These are phyloP conservation scores for Coniochaeta sp. DNA, from an alignment of 2,329 filamentous ascomycete genomes.

Conservation along the genomic window DNA sequence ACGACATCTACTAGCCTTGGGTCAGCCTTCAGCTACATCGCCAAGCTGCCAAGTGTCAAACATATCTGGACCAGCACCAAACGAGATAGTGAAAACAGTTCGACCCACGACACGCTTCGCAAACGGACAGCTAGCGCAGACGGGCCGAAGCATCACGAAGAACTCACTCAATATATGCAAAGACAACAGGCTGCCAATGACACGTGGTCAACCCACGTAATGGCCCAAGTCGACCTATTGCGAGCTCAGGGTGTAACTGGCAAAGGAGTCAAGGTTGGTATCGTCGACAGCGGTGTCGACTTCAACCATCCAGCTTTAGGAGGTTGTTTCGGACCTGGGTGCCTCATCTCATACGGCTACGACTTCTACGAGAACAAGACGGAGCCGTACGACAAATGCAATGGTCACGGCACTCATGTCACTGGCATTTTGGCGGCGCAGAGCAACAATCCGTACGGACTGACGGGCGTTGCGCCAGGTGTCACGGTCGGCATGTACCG, in stretches of 20 bases:
- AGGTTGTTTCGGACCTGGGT: slow-evolving; percentile 42
- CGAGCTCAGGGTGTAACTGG: slow-evolving; percentile 35
- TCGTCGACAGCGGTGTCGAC: slow-evolving; percentile 35
- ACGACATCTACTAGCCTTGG: neutral
- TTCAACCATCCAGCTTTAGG: slow-evolving; percentile 44
- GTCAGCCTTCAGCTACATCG: neutral
- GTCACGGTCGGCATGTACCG: slow-evolving; percentile 32
- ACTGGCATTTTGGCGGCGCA: slow-evolving; percentile 38
- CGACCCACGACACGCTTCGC: neutral
- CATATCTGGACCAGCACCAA: slow-evolving; percentile 18
- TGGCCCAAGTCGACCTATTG: slow-evolving; percentile 30
- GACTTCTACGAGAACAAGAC: slow-evolving; percentile 36
- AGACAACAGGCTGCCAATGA: slow-evolving; percentile 4
- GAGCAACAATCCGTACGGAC: slow-evolving; percentile 23
- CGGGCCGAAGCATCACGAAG: neutral
- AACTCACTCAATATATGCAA: neutral
- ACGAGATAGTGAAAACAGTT: neutral
- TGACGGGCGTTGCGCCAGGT: slow-evolving; percentile 32
- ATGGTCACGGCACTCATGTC: slow-evolving; percentile 36
- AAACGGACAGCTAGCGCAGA: neutral
- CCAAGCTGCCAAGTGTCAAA: slow-evolving; percentile 14
- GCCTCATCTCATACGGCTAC: slow-evolving; percentile 36
- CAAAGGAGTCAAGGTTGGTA: slow-evolving; percentile 31
- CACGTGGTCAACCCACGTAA: slow-evolving; percentile 17
- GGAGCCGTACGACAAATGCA: slow-evolving; percentile 30